Percentiles rank a stretch among this genome's conserved stretches.
Evolutionary conservation across 345 rosid genomes (phyloP).

Genomic region (Salix udensis): DNA sequence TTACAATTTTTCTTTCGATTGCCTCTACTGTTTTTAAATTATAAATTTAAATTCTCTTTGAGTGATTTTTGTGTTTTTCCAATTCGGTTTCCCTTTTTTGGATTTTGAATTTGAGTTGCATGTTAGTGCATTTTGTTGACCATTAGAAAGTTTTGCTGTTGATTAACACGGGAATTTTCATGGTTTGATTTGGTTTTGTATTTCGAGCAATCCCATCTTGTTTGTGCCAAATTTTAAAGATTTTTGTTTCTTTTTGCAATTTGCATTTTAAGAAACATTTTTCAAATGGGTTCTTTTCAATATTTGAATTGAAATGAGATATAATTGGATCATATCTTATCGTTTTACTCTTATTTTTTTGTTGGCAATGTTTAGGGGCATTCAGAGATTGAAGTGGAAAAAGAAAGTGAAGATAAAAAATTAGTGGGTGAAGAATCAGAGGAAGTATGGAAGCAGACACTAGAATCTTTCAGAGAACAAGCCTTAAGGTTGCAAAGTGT

Average conservation of each 20-base stretch:
- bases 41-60: not conserved
- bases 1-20: not conserved
- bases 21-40: not conserved
- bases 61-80: not conserved
- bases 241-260: not conserved
- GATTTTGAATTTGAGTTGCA: not conserved
- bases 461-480: slow-evolving; percentile 68
- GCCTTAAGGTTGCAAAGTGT: slow-evolving; percentile 69
- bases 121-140: not conserved
- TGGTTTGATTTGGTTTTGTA: not conserved
- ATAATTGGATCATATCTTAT: not conserved
- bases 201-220: not conserved
- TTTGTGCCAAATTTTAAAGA: not conserved
- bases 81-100: not conserved
- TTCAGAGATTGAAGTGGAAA: slow-evolving; percentile 62
- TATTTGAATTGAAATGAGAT: not conserved
- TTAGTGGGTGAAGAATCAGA: slow-evolving; percentile 44
- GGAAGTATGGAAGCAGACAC: slow-evolving; percentile 81
- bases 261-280: not conserved
- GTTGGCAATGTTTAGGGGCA: slow-evolving; percentile 30
- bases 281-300: not conserved
- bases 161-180: not conserved
- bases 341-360: not conserved
- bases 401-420: slow-evolving; percentile 37
- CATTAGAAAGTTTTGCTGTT: not conserved